phyloP scores from a whole-genome alignment of 2,329 filamentous ascomycete genomes.

The Phaeosphaeriaceae sp. region DNA sequence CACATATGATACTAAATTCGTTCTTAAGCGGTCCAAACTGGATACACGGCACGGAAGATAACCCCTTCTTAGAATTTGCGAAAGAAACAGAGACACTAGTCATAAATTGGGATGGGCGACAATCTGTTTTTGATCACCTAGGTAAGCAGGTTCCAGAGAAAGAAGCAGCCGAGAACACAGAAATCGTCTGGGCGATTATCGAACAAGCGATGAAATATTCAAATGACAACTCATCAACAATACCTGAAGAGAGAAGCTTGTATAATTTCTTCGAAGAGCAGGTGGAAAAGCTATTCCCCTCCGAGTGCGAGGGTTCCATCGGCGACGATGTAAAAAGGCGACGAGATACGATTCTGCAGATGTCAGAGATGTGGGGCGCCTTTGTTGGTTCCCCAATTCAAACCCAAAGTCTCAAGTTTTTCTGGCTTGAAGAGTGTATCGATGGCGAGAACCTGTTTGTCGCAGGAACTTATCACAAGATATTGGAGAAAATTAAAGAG shows the following conservation, averaged over 20 bases:
- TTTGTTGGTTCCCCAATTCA: slow-evolving; percentile 71
- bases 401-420: slow-evolving; percentile 74
- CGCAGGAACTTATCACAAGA: slow-evolving; percentile 64
- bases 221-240: slow-evolving; percentile 61
- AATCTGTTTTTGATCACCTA: slow-evolving; percentile 63
- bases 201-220: slow-evolving; percentile 71
- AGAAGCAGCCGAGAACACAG: slow-evolving; percentile 50
- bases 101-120: slow-evolving; percentile 61
- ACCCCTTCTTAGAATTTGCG: slow-evolving; percentile 72
- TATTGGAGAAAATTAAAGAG: slow-evolving; percentile 65
- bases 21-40: slow-evolving; percentile 71
- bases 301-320: slow-evolving; percentile 29
- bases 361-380: slow-evolving; percentile 71
- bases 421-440: slow-evolving; percentile 79
- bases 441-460: slow-evolving; percentile 72
- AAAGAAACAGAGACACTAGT: slow-evolving; percentile 63
- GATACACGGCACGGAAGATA: slow-evolving; percentile 76
- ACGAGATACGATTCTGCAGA: slow-evolving; percentile 58
- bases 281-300: slow-evolving; percentile 51
- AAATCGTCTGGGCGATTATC: slow-evolving; percentile 71
- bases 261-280: slow-evolving; percentile 63
- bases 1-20: slow-evolving; percentile 5
- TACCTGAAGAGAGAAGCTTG: slow-evolving; percentile 60
- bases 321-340: slow-evolving; percentile 50
- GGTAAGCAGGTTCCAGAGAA: slow-evolving; percentile 58